Evolutionary conservation across 1,284 basidiomycete species (phyloP).

Genomic region (Schizopora paradoxa): DNA sequence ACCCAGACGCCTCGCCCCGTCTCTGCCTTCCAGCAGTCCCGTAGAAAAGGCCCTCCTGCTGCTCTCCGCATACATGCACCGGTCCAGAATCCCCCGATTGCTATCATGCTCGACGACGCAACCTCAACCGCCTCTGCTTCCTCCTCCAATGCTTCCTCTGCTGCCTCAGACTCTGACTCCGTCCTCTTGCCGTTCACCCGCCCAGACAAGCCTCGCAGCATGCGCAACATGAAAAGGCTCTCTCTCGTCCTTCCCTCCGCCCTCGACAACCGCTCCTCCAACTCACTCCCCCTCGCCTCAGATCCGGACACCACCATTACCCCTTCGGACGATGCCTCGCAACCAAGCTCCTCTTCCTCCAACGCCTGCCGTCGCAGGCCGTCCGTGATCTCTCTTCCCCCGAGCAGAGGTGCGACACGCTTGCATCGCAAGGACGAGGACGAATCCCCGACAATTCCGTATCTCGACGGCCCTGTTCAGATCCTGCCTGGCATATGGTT

Average conservation of each 20-base stretch:
- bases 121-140: conserved; percentile 41
- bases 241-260: conserved; percentile 62
- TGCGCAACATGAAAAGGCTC: conserved; percentile 71
- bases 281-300: conserved; percentile 34
- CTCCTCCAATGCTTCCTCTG: conserved; percentile 47
- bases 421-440: conserved; percentile 66
- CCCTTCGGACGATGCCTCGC: conserved; percentile 3
- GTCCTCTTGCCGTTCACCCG: conserved; percentile 38
- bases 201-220: conserved; percentile 37
- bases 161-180: conserved; percentile 46
- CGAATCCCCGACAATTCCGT: conserved; percentile 57
- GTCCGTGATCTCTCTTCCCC: conserved; percentile 62
- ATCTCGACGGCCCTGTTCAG: conserved; percentile 82
- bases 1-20: conserved; percentile 16
- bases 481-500: conserved; percentile 88
- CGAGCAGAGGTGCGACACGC: conserved; percentile 41
- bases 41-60: conserved; percentile 52
- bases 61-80: conserved; percentile 57
- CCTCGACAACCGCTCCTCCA: conserved; percentile 43
- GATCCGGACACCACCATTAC: conserved; percentile 6
- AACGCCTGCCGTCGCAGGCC: conserved; percentile 35
- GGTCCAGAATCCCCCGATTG: conserved; percentile 40
- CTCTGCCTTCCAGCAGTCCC: conserved; percentile 31
- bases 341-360: conserved; percentile 20
- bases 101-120: conserved; percentile 42